Evolutionary conservation across 2,329 filamentous ascomycete species (phyloP), one percentile per base, ranked within the genome.

Genomic region (Neonectria neomacrospora): DNA sequence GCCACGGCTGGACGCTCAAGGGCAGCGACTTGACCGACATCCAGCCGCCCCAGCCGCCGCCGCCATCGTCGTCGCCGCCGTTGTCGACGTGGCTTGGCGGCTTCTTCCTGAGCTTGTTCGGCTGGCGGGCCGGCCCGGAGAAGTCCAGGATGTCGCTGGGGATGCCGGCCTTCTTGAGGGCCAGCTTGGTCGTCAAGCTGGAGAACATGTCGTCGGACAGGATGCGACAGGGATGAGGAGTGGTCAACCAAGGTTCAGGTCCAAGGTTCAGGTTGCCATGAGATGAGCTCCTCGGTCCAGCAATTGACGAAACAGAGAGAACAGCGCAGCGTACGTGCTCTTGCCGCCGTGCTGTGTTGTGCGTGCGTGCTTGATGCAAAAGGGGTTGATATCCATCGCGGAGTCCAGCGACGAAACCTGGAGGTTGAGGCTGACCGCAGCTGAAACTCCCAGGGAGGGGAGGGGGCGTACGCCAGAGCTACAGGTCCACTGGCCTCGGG

Each of bases 121-220:
- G 72, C 56, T 76, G 74, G 47, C 73, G 75, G 58, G 66, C 53
- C 47, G 63, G 61, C 20, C 61, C 68, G 37, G 73, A 66, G 30
- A 80, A 76, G 55, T 83, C 78, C 59, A 88, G 76, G 50, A 81
- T 75, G 67, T 87, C 78, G 75, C 79, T 83, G 41, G 83, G 80
- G 58, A 88, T 74, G 72, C 86, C 86, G 54, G 81, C 81, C 73
- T 86, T 87, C 67, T 81, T 85, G 68, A 89, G 79, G 64, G 86
- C 86, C 67, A 88, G 77, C 75, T 88, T 88, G 48, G 86, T 85
- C 16, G 83, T 82, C 60, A 89, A 76, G 67, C 79, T 83, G 70
- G 83, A 82, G 72, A 88, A 82, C 86, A 88, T 88, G 71, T 77
- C 72, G 12, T 20, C 14, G 58, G 18, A 26, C 28, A 41, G 37